These are phyloP conservation scores for Suzukiozyma palmioleophila DNA, from an alignment of 1,139 yeast genomes.

Conservation along the genomic window DNA sequence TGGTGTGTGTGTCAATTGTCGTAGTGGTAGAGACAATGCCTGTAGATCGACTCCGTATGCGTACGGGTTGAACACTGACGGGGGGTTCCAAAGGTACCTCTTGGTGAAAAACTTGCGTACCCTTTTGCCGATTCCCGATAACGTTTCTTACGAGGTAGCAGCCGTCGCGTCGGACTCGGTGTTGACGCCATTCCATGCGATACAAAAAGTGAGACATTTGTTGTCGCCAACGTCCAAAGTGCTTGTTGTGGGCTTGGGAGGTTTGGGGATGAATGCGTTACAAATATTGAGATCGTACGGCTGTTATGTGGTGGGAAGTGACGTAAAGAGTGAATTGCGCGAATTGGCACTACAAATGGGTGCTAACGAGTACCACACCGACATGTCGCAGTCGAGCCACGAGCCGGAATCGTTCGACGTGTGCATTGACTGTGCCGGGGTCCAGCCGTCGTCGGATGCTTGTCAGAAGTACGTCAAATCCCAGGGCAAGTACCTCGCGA, in stretches of 20 bases:
- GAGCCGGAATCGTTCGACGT: constrained; percentile 32
- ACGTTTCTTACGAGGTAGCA: constrained; percentile 41
- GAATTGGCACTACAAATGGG: constrained; percentile 32
- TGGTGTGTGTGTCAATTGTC: constrained; percentile 41
- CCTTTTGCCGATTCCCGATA: constrained; percentile 44
- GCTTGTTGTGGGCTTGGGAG: constrained; percentile 46
- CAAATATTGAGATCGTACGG: constrained; percentile 41
- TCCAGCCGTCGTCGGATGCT: constrained; percentile 30
- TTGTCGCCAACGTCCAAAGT: constrained; percentile 37
- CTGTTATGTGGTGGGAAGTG: constrained; percentile 38
- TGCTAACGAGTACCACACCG: constrained; percentile 40
- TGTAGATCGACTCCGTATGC: constrained; percentile 25
- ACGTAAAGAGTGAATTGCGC: constrained; percentile 29
- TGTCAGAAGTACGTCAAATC: constrained; percentile 31
- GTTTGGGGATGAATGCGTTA: constrained; percentile 47
- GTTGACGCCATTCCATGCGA: constrained; percentile 49
- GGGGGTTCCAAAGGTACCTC: constrained; percentile 49
- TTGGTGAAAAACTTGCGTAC: constrained; percentile 32
- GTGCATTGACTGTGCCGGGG: constrained; percentile 45
- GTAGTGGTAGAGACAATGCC: constrained; percentile 38
- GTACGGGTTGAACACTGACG: constrained; percentile 43
- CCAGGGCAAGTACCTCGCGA: constrained; percentile 39
- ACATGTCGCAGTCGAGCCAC: constrained; percentile 24
- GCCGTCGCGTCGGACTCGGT: constrained; percentile 50
- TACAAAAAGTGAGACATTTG: constrained; percentile 31